Evolutionary conservation across 345 rosid genomes (phyloP), one percentile per base, ranked within the genome.

Genomic region (Citrus inodora): DNA sequence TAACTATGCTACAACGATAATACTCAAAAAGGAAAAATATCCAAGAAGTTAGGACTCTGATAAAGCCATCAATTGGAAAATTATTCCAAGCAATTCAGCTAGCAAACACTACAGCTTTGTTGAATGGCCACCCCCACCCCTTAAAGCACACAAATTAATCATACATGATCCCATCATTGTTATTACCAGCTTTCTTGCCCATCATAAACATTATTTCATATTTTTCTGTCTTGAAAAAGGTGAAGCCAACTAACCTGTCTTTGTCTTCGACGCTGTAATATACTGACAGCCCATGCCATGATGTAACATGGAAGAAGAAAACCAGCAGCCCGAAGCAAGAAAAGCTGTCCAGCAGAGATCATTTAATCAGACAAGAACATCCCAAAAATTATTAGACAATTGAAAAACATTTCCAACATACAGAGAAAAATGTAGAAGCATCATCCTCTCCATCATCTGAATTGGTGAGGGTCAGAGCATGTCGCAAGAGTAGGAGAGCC

Each of bases 241-340:
- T 32, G 53, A 32, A 64, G 25, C 70, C 32, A 53, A 74, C 83
- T 67, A 27, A 96, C 99, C 92, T 92, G 98, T 89, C 98, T 89
- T 80, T 92, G 98, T 82, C 98, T 89, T 32, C 99, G 89, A 5
- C 92, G 97, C 87, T 96, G 99, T 80, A 96, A 82, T 79, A 94
- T 88, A 80, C 97, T 90, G 48, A 96, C 90, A 77, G 97, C 98
- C 99, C 99, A 96, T 66, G 98, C 99, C 99, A 94, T 96, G 77
- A 96, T 92, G 81, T 94, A 96, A 83, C 99, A 96, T 3, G 99
- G 98, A 64, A 96, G 90, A 82, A 96, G 98, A 87, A 96, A 96
- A 62, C 98, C 92, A 9, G 92, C 98, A 8, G 95, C 98, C 5
- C 99, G 92, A 40, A 96, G 92, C 85, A 96, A 80, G 92, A 94